Evolutionary conservation across 2,329 filamentous ascomycete genomes (phyloP).

Genomic region (Penicillium freii): DNA sequence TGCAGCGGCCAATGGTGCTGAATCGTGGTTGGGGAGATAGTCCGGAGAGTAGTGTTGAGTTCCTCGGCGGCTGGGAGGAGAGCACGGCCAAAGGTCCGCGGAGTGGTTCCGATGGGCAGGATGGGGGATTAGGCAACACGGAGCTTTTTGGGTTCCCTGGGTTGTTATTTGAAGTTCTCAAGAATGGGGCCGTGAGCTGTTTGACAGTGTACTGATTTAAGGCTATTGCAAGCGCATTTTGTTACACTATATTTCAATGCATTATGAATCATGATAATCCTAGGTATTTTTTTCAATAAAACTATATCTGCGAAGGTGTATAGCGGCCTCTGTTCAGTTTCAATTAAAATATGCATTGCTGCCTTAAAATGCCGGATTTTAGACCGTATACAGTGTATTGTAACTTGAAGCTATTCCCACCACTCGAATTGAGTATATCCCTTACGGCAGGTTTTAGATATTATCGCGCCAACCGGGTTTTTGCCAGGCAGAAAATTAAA

Average conservation of each 20-base stretch:
- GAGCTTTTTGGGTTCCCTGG: conserved; percentile 93
- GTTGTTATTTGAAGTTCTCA: conserved; percentile 90
- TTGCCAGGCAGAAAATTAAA: no score
- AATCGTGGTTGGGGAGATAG: conserved; percentile 91
- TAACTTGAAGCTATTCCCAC: no score
- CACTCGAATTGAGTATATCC: no score
- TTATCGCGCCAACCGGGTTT: no score
- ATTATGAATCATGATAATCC: conserved; percentile 9
- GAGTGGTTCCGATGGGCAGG: conserved; percentile 44
- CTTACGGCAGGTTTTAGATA: no score
- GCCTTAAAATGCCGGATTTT: no score
- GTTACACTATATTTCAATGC: conserved; percentile 1
- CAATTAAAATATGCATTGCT: no score
- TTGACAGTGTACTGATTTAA: conserved; percentile 74
- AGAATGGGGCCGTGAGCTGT: conserved; percentile 85
- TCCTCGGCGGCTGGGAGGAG: conserved; percentile 83
- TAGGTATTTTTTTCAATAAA: background rate
- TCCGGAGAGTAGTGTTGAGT: conserved; percentile 83
- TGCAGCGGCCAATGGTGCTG: conserved; percentile 71
- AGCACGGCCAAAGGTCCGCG: conserved; percentile 50
- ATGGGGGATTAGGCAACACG: conserved; percentile 66
- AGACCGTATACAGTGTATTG: no score
- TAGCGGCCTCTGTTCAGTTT: no score
- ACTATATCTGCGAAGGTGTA: background rate
- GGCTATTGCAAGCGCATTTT: background rate